Conservation (phyloP, 1,284 basidiomycete genomes). For the Sphagnurus paluster region DNA sequence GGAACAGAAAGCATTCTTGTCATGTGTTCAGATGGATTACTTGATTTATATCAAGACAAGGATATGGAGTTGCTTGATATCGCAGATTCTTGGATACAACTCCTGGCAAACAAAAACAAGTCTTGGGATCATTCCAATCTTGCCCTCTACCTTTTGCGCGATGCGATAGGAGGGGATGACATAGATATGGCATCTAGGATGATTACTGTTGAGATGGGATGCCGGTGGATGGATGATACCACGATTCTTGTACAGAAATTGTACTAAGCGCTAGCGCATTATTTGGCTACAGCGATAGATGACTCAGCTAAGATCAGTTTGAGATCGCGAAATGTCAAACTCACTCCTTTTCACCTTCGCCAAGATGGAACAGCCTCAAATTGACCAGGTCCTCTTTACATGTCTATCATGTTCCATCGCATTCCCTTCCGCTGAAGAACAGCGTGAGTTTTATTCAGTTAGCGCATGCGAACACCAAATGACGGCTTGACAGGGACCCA, state of each 20-base stretch:
- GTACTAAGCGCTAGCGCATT: background rate
- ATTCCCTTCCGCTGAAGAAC: constrained; percentile 83
- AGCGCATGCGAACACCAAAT: background rate
- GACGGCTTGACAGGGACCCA: constrained; percentile 62
- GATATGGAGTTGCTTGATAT: constrained; percentile 32
- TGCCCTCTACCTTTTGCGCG: constrained; percentile 53
- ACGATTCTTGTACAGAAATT: constrained; percentile 51
- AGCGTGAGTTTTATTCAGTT: constrained; percentile 73
- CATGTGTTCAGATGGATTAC: constrained; percentile 58
- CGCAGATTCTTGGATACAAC: constrained; percentile 41
- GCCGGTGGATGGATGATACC: constrained; percentile 72
- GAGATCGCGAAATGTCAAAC: background rate
- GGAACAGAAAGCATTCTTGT: constrained; percentile 29
- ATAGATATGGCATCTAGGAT: constrained; percentile 50
- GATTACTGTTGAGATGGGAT: constrained; percentile 62
- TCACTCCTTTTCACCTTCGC: background rate
- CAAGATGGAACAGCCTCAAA: constrained; percentile 21
- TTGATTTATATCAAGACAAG: constrained; percentile 48
- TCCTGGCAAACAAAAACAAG: constrained; percentile 27
- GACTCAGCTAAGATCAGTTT: constrained; percentile 11
- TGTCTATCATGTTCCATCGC: constrained; percentile 94
- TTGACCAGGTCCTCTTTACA: constrained; percentile 60
- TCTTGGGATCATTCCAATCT: constrained; percentile 36
- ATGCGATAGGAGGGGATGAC: constrained; percentile 59
- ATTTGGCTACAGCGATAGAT: constrained; percentile 13